Percentiles rank a stretch among this genome's conserved stretches.
Conservation (phyloP, 176 grass and related monocot species). For the Aegilops longissima region DNA sequence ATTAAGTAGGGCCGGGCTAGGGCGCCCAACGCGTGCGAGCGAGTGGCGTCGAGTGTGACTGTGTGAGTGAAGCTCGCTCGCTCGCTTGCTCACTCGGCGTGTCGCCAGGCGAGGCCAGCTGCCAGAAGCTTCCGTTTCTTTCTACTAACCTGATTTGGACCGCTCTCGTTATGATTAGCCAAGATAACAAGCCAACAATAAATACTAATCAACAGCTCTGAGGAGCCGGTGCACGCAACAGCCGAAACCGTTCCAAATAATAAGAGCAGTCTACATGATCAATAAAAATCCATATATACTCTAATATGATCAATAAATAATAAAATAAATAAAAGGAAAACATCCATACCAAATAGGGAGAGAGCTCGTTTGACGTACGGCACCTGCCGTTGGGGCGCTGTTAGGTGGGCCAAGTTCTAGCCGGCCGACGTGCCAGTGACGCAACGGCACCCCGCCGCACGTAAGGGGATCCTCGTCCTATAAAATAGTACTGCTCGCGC, state of each 20-base stretch:
- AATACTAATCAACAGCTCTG: neutral
- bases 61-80: neutral
- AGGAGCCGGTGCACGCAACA: neutral
- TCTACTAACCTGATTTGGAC: neutral
- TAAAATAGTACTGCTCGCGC: too few relatives aligned
- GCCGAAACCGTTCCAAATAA: neutral
- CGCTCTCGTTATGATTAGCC: neutral
- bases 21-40: neutral
- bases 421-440: too few relatives aligned
- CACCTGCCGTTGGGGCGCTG: too few relatives aligned
- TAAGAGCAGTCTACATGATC: neutral
- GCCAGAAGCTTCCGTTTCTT: neutral
- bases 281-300: neutral
- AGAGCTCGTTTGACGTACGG: too few relatives aligned
- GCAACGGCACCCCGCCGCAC: too few relatives aligned
- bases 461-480: too few relatives aligned
- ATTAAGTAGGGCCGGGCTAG: neutral
- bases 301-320: neutral
- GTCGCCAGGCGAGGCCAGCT: neutral
- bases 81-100: neutral
- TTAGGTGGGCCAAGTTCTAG: too few relatives aligned
- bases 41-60: neutral
- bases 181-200: neutral
- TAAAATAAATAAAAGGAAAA: neutral
- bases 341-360: neutral